A percentile compares a stretch with the other conserved stretches of the same genome.
These are phyloP conservation scores for Monosporascus sp. DNA, from an alignment of 2,329 filamentous ascomycete species.

Conservation along the genomic window DNA sequence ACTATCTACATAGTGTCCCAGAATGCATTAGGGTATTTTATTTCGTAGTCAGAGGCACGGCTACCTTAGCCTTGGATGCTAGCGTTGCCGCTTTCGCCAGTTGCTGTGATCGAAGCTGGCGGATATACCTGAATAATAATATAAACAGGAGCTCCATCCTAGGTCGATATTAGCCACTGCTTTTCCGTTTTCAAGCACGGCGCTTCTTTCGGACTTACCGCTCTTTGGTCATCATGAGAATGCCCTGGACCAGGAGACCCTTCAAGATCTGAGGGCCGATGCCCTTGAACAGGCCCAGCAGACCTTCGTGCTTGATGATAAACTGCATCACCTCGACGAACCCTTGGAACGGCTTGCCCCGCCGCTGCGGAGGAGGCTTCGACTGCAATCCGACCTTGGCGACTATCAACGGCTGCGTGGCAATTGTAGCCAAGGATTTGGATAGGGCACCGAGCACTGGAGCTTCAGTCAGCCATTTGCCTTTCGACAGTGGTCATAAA, in stretches of 20 bases:
- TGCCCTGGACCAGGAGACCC: slow-evolving; percentile 86
- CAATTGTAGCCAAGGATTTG: slow-evolving; percentile 85
- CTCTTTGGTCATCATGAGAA: slow-evolving; percentile 99
- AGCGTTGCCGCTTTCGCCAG: slow-evolving; percentile 61
- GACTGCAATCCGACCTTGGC: slow-evolving; percentile 97
- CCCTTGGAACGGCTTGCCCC: slow-evolving; percentile 87
- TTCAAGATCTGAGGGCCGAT: slow-evolving; percentile 93
- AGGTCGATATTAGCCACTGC: slow-evolving; percentile 7
- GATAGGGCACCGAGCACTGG: slow-evolving; percentile 86
- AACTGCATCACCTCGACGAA: slow-evolving; percentile 94
- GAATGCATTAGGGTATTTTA: slow-evolving; percentile 4
- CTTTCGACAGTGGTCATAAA: neutral
- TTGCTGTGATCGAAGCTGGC: slow-evolving; percentile 63
- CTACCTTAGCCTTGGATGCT: slow-evolving; percentile 52
- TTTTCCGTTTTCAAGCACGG: neutral
- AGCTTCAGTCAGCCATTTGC: slow-evolving; percentile 7
- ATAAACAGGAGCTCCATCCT: slow-evolving; percentile 88
- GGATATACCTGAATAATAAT: slow-evolving; percentile 76
- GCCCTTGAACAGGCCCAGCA: slow-evolving; percentile 86
- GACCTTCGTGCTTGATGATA: slow-evolving; percentile 83
- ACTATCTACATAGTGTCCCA: too few species aligned
- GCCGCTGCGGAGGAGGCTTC: slow-evolving; percentile 74
- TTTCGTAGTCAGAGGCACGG: slow-evolving; percentile 35
- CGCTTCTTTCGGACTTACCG: slow-evolving; percentile 48
- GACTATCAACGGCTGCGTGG: slow-evolving; percentile 91